phyloP scores from a whole-genome alignment of 768 basidiomycete species.

The Suillus ampliporus region DNA sequence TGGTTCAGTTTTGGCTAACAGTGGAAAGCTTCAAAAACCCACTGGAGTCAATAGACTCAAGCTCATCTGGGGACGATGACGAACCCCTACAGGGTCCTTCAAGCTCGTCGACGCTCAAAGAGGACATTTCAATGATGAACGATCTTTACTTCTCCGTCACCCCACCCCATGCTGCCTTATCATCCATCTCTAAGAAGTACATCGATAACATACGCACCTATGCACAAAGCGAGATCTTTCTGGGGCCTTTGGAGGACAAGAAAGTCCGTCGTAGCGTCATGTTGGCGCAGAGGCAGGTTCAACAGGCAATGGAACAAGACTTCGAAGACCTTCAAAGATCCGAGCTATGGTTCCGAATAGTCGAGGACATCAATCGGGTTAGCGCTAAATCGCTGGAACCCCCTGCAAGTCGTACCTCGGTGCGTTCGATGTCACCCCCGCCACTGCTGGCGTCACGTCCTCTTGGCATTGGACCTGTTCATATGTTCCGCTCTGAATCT shows the following conservation, averaged over 20 bases:
- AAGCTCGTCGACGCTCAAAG: constrained; percentile 67
- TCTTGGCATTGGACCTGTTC: constrained; percentile 18
- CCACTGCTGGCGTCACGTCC: constrained; percentile 21
- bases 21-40: constrained; percentile 99
- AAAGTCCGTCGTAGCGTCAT: constrained; percentile 81
- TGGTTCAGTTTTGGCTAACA: constrained; percentile 97
- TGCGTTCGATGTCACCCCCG: constrained; percentile 18
- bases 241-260: constrained; percentile 47
- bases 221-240: constrained; percentile 52
- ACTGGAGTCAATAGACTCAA: constrained; percentile 76
- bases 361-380: constrained; percentile 64
- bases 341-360: constrained; percentile 91
- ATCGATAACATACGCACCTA: constrained; percentile 73
- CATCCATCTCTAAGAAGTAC: constrained; percentile 72
- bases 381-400: constrained; percentile 15
- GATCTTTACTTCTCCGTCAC: constrained; percentile 81
- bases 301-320: constrained; percentile 89
- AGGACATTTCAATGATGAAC: constrained; percentile 90
- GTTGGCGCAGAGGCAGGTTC: constrained; percentile 83
- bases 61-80: constrained; percentile 61
- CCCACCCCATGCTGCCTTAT: constrained; percentile 61
- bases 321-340: constrained; percentile 89
- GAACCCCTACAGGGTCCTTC: constrained; percentile 63
- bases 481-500: constrained; percentile 44
- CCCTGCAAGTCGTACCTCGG: constrained; percentile 7